phyloP scores from a whole-genome alignment of 2,329 filamentous ascomycete genomes.

The Sporothrix brunneoviolacea region DNA sequence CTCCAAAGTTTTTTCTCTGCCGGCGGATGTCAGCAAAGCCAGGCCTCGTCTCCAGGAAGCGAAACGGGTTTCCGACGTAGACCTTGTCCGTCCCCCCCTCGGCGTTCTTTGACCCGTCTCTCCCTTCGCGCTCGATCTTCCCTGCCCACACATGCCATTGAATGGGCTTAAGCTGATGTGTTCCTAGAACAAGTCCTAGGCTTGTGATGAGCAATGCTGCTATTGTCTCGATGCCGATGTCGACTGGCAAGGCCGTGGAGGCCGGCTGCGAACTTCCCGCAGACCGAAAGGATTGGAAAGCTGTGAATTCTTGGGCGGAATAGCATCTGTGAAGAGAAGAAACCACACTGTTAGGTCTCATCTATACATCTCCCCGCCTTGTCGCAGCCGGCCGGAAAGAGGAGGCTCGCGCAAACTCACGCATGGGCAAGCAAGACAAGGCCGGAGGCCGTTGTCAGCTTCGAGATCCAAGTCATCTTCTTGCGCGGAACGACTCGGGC shows the following conservation, averaged over 20 bases:
- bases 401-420: slow-evolving; percentile 46
- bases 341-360: neutral
- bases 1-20: slow-evolving; percentile 69
- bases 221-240: slow-evolving; percentile 84
- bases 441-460: slow-evolving; percentile 64
- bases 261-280: slow-evolving; percentile 36
- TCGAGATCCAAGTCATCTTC: slow-evolving; percentile 67
- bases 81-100: slow-evolving; percentile 60
- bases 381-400: slow-evolving; percentile 3
- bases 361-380: neutral
- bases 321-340: slow-evolving; percentile 63
- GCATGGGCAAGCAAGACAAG: slow-evolving; percentile 76
- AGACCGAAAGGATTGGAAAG: slow-evolving; percentile 50
- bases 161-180: slow-evolving; percentile 76
- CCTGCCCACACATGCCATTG: slow-evolving; percentile 76
- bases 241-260: slow-evolving; percentile 59
- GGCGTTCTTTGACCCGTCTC: slow-evolving; percentile 48
- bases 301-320: slow-evolving; percentile 87
- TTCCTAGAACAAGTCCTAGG: slow-evolving; percentile 71
- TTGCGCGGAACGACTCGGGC: neutral
- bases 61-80: slow-evolving; percentile 72
- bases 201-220: slow-evolving; percentile 74
- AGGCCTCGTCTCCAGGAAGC: slow-evolving; percentile 67
- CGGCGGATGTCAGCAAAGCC: slow-evolving; percentile 86
- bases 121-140: slow-evolving; percentile 72